Evolutionary conservation across 2,329 filamentous ascomycete genomes (phyloP), one percentile per base, ranked within the genome.

Genomic region (Cercospora sp.): DNA sequence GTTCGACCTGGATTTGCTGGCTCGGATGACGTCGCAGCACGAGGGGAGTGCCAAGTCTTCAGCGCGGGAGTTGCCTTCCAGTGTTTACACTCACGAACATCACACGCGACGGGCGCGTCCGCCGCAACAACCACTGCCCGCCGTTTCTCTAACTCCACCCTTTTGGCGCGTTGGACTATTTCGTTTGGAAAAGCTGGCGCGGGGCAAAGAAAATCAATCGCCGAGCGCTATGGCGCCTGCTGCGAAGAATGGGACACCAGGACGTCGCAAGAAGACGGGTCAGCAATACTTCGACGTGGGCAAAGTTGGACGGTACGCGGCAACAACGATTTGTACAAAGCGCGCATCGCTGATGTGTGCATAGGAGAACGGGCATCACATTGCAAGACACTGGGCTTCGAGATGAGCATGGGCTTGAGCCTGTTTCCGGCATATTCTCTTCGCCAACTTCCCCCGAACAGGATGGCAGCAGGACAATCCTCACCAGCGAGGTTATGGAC

Each of bases 361-460:
- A 60, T 73, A 97, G 94, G 74, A 96, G 97, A 86, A 99, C 95
- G 0, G 95, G 95, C 55, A 87, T 97, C 28, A 91, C 89, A 0
- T 81, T 98, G 33, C 88, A 89, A 75, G 92, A 97, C 75, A 88
- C 84, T 65, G 92, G 92, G 63, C 84, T 89, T 69, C 91, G 93
- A 81, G 94, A 98, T 81, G 93, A 96, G 78, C 85, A 97, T 84
- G 95, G 94, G 79, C 89, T 99, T 83, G 93, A 97, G 78, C 90
- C 92, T 40, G 86, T 97, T 67, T 91, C 94, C 40, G 88, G 88
- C 73, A 88, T 98, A 72, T 97, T 97, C 80, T 97, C 94, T 8
- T 97, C 94, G 20, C 93, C 94, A 13, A 75, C 81, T 79, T 64
- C 85, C 84, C n/a, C 82, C n/a, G 69, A 72, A 57, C 65, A 72